Base-by-base conservation (phyloP, 2,329 filamentous ascomycete species). In the Colletotrichum camelliae region DNA sequence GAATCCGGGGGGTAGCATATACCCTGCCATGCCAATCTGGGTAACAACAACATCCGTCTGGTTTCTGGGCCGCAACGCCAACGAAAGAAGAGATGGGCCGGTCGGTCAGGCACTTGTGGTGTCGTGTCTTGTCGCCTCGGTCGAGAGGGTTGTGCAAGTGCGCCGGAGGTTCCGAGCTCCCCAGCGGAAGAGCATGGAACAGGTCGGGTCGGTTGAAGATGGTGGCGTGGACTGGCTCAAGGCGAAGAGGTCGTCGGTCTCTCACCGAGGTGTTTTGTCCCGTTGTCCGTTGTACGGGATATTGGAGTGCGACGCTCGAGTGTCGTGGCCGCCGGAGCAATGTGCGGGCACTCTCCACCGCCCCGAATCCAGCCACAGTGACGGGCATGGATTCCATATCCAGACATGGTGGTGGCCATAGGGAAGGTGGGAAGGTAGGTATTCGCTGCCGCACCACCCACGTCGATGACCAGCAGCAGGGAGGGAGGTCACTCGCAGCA, bases 381-480 rank as follows among this genome's bases (percentile, higher is more conserved):
- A 35, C 24, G 27, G 55, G 62, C 35, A 67, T 70, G 58, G 57
- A 27, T 21, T 48, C 67, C 55, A 62, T 52, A 37, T 70, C 24
- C 67, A 61, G 67, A 61, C 55, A 12, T 43, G 55, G 48, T 43
- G 35, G 18, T 48, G 39, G 39, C 39, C 39, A 18, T 48, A 48
- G 39, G 39, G 12, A 48, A 10, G 9, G 39, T 10, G 39, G 39
- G 12, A 48, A 10, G 9, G 39, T 10, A n/a, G 39, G 39, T 18
- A 58, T 31, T 57, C 55, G 60, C 35, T 48, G 67, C 27, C 18
- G 52, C 67, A 71, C 43, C n/a, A 52, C 16, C 16, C 60, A 58
- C 61, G 55, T 64, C 57, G n/a, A 72, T 65, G 61, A 66, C 61
- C 61, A 72, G 48, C 70, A 72, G 70, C 37, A 70, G 66, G 66